phyloP scores from a whole-genome alignment of 2,329 filamentous ascomycete genomes.

The Cladosporium sp. region DNA sequence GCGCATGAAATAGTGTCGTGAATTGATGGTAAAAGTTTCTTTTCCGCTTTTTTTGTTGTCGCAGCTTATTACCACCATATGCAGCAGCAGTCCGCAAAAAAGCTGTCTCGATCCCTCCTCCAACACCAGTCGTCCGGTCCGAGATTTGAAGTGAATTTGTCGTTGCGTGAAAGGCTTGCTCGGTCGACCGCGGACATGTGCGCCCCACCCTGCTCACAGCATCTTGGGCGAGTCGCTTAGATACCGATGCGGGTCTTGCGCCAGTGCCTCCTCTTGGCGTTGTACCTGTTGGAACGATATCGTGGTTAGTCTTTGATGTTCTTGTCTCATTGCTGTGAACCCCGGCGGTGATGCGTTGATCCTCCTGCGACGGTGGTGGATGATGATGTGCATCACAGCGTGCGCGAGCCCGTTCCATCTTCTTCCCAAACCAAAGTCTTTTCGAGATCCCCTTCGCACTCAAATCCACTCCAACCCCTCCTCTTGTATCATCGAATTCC shows the following conservation, averaged over 20 bases:
- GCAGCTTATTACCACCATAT: constrained; percentile 3
- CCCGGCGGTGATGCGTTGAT: no score
- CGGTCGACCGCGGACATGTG: constrained; percentile 13
- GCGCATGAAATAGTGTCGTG: no score
- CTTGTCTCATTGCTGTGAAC: no score
- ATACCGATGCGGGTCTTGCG: constrained; percentile 99
- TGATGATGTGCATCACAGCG: no score
- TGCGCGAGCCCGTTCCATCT: no score
- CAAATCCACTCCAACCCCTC: constrained; percentile 2
- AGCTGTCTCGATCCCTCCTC: constrained; percentile 10
- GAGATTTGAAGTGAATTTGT: constrained; percentile 7
- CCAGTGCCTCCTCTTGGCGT: constrained; percentile 99
- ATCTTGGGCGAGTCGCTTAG: constrained; percentile 59
- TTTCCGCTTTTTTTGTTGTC: constrained; percentile 1
- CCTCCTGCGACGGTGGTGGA: no score
- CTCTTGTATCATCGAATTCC: no score
- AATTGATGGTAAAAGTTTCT: neutral
- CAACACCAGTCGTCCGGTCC: constrained; percentile 13
- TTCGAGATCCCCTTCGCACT: neutral
- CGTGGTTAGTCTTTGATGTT: constrained; percentile 6
- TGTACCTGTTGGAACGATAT: constrained; percentile 68
- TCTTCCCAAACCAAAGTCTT: neutral
- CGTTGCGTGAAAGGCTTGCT: constrained; percentile 1
- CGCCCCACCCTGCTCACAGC: constrained; percentile 12
- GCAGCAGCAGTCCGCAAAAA: no score